Evolutionary conservation across 75 land plant species (phyloP), one percentile per base, ranked within the genome.

Genomic region (Sequoia sempervirens): DNA sequence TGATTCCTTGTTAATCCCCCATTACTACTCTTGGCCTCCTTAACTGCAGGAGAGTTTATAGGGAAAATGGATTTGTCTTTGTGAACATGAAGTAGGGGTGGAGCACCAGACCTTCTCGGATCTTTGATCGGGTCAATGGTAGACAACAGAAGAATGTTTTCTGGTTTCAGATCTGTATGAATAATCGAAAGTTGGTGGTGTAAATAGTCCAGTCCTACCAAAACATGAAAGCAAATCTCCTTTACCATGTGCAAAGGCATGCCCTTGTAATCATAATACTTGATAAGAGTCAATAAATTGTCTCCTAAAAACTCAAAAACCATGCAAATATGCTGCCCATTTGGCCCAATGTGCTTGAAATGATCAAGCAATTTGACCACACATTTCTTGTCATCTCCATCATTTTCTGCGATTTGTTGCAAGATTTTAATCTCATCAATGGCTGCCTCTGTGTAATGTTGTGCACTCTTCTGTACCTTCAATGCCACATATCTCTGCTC

Each of bases 141-240:
- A 36, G 93, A 92, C 15, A 92, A 37, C 10, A 97, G 90, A 18
- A 97, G 86, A 32, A 97, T 91, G 83, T 97, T 97, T 81, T 97
- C 99, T 12, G 99, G 99, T 83, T 97, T 97, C 83, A 97, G 86
- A 86, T 97, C 99, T 1, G 99, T 97, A 88, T 97, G 99, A 36
- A 97, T 96, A 43, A 97, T 96, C 0, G 96, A 94, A 17, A 97
- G 92, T 82, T 97, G 87, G 28, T 90, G 88, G 73, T 95, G 99
- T 75, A 97, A 90, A 56, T 97, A 97, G 82, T 97, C 94, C 72
- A 97, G 85, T 2, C 97, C 97, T n/a, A 91, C 88, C 54, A 97
- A 83, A 75, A 97, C 86, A 83, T 92, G 88, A 53, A 54, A 86
- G 79, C 98, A 91, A 13, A 97, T 89, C 66, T 94, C 89, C 81